These are phyloP conservation scores for Thielaviopsis populi DNA, from an alignment of 2,329 filamentous ascomycete genomes.

Conservation along the genomic window DNA sequence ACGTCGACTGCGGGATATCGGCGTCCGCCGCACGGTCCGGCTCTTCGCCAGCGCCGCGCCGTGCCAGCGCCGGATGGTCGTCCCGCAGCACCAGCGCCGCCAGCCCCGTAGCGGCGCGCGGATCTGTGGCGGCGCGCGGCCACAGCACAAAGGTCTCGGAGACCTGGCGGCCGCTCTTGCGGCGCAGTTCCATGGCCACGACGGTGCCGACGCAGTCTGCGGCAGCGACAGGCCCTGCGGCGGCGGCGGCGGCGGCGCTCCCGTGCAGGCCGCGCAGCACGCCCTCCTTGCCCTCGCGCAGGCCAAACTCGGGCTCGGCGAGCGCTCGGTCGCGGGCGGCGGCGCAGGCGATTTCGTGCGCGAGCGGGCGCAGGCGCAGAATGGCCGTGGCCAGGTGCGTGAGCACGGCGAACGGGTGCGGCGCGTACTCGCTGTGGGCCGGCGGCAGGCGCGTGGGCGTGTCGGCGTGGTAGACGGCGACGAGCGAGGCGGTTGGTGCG, in stretches of 20 bases:
- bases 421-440: slow-evolving; percentile 40
- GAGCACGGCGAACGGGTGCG: slow-evolving; percentile 56
- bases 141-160: slow-evolving; percentile 45
- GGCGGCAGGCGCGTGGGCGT: slow-evolving; percentile 42
- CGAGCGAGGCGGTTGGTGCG: slow-evolving; percentile 51
- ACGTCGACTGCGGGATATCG: slow-evolving; percentile 56
- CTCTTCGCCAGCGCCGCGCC: slow-evolving; percentile 21
- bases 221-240: slow-evolving; percentile 23
- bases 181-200: slow-evolving; percentile 70
- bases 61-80: slow-evolving; percentile 50
- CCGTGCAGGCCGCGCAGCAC: slow-evolving; percentile 44
- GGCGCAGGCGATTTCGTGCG: slow-evolving; percentile 59
- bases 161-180: slow-evolving; percentile 67
- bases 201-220: slow-evolving; percentile 46
- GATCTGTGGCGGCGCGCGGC: background rate
- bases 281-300: slow-evolving; percentile 64
- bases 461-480: slow-evolving; percentile 73
- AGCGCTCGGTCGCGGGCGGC: slow-evolving; percentile 62
- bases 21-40: slow-evolving; percentile 22
- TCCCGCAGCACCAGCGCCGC: slow-evolving; percentile 46
- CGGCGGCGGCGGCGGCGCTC: slow-evolving; percentile 23
- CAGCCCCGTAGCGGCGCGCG: slow-evolving; percentile 13
- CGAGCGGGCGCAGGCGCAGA: slow-evolving; percentile 55
- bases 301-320: slow-evolving; percentile 61
- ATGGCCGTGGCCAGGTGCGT: slow-evolving; percentile 81